Conservation (phyloP, 2,329 filamentous ascomycete genomes). For the Colletotrichum acutatum region DNA sequence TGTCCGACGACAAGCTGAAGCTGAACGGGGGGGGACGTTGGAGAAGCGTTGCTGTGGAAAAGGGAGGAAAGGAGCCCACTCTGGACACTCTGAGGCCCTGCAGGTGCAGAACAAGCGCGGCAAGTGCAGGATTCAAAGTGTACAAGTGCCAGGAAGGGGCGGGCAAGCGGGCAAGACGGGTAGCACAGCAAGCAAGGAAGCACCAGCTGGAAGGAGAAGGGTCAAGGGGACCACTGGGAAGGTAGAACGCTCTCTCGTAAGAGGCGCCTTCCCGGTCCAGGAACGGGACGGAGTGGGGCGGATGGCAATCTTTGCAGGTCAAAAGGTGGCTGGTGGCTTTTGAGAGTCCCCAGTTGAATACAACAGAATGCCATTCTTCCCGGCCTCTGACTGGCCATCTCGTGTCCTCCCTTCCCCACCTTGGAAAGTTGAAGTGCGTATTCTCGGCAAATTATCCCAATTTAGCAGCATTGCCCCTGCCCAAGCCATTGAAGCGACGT, state of each 20-base stretch:
- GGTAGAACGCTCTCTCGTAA: neutral
- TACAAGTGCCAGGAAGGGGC: constrained; percentile 9
- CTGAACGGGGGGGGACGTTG: constrained; percentile 27
- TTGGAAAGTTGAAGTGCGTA: neutral
- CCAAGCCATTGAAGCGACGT: neutral
- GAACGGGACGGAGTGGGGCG: constrained; percentile 19
- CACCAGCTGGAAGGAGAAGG: too few relatives aligned
- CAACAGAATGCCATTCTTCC: neutral
- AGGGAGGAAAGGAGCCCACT: constrained; percentile 34
- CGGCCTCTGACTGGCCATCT: constrained; percentile 12
- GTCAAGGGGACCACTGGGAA: too few relatives aligned
- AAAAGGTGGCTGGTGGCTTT: neutral
- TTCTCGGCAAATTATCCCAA: constrained; percentile 40
- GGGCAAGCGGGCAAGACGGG: neutral
- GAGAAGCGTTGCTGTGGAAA: constrained; percentile 41
- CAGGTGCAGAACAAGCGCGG: neutral
- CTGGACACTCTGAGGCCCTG: neutral
- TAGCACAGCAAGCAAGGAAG: neutral
- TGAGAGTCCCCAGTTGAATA: constrained; percentile 11
- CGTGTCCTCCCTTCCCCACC: neutral
- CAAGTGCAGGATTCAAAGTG: neutral
- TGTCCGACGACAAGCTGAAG: constrained; percentile 30
- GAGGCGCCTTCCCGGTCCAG: constrained; percentile 13
- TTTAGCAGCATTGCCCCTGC: constrained; percentile 30
- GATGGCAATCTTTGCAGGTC: constrained; percentile 7